Evolutionary conservation across 2,329 filamentous ascomycete species (phyloP).

Genomic region (Sordariomycetes sp.): DNA sequence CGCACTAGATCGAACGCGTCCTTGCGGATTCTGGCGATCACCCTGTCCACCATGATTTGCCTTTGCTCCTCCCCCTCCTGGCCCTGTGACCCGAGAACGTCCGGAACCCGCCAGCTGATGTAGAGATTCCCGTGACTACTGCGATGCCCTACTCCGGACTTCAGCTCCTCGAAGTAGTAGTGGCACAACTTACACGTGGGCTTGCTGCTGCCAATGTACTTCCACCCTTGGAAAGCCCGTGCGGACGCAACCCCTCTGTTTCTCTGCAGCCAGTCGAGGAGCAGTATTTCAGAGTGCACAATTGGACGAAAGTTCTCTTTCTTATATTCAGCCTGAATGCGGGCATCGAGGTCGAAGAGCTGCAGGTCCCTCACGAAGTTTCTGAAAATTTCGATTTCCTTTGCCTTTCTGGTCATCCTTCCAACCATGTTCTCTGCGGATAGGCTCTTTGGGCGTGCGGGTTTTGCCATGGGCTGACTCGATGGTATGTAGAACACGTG

Average conservation of each 20-base stretch:
- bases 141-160: conserved; percentile 15
- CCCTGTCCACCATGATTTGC: conserved; percentile 13
- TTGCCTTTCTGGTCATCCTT: conserved; percentile 10
- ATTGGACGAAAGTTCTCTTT: conserved; percentile 12
- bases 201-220: conserved; percentile 29
- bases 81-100: conserved; percentile 13
- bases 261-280: conserved; percentile 15
- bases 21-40: conserved; percentile 8
- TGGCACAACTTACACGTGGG: conserved; percentile 26
- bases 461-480: conserved; percentile 9
- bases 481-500: conserved; percentile 16
- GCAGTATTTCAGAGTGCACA: conserved; percentile 24
- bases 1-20: background rate
- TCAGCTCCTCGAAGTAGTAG: conserved; percentile 21
- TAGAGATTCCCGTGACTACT: conserved; percentile 25
- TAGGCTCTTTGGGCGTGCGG: conserved; percentile 9
- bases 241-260: background rate
- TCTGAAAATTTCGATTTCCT: background rate
- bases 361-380: background rate
- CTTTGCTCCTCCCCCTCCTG: background rate
- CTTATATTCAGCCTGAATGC: conserved; percentile 10
- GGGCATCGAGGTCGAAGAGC: conserved; percentile 12
- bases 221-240: conserved; percentile 18
- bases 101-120: conserved; percentile 23
- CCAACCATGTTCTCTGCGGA: conserved; percentile 12